Percentiles rank a stretch among this genome's conserved stretches.
Conservation (phyloP, 192 early-diverging fungal species). For the Spizellomyces punctatus region DNA sequence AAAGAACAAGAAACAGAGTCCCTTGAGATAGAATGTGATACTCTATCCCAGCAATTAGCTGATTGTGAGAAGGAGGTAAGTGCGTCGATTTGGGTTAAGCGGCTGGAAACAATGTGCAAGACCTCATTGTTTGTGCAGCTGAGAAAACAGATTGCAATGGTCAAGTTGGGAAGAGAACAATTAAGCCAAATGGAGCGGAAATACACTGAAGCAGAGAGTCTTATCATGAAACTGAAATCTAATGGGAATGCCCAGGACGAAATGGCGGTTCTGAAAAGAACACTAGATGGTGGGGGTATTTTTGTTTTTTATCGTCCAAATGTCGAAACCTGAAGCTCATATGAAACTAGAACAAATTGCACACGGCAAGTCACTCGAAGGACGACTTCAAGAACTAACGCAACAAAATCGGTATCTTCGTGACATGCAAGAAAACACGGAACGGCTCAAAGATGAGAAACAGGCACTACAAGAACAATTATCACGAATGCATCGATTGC, state of each 20-base stretch:
- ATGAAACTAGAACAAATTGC: slow-evolving; percentile 46
- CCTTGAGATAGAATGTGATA: not conserved
- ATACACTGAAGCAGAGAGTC: slow-evolving; percentile 52
- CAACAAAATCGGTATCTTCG: slow-evolving; percentile 38
- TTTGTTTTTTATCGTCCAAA: not conserved
- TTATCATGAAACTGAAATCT: slow-evolving; percentile 51
- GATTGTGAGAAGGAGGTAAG: slow-evolving; percentile 18
- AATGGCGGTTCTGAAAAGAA: slow-evolving; percentile 42
- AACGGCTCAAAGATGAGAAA: slow-evolving; percentile 43
- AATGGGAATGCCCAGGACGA: slow-evolving; percentile 13
- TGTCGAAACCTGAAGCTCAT: slow-evolving; percentile 15
- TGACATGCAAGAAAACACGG: slow-evolving; percentile 29
- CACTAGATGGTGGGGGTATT: slow-evolving; percentile 48
- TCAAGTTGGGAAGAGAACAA: slow-evolving; percentile 15
- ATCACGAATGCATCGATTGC: slow-evolving; percentile 27
- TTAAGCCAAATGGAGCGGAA: slow-evolving; percentile 36
- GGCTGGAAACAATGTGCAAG: too few relatives aligned
- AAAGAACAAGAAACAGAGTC: slow-evolving; percentile 2
- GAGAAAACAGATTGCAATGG: not conserved
- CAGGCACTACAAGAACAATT: slow-evolving; percentile 36
- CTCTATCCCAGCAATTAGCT: not conserved
- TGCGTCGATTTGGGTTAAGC: too few relatives aligned
- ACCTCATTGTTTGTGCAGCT: not conserved
- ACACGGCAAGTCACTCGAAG: slow-evolving; percentile 60
- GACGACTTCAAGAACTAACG: slow-evolving; percentile 57